Evolutionary conservation across 257 asterid genomes (phyloP).

Genomic region (Nicotiana tomentosiformis): DNA sequence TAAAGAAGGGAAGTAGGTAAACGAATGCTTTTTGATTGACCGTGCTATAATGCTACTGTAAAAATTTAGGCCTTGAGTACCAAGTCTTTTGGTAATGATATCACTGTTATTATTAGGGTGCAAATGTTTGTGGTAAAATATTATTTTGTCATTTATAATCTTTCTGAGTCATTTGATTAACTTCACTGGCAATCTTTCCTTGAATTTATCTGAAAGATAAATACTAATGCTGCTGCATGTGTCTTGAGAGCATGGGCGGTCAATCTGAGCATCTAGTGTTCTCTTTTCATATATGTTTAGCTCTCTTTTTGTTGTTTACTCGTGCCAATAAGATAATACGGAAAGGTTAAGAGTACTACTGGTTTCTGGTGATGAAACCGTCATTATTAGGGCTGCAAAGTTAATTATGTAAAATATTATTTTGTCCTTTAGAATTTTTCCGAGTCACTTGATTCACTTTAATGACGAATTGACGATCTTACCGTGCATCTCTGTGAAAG

Average conservation of each 20-base stretch:
- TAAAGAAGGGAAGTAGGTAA: constrained; percentile 99
- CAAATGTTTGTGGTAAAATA: background rate
- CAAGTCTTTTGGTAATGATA: constrained; percentile 25
- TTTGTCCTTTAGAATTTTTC: background rate
- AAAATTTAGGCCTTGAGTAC: constrained; percentile 32
- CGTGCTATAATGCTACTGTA: constrained; percentile 44
- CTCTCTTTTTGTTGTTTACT: no score
- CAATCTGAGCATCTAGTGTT: no score
- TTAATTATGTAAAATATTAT: no score
- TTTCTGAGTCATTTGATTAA: no score
- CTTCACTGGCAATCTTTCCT: no score
- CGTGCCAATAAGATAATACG: no score
- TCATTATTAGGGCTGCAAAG: background rate
- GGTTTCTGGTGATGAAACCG: background rate
- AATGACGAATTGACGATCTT: no score
- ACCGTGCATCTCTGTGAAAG: background rate
- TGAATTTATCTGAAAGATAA: no score
- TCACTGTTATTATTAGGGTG: constrained; percentile 28
- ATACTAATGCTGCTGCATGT: no score
- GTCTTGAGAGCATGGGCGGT: no score
- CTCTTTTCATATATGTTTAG: no score
- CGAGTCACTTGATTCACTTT: background rate
- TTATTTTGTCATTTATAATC: no score
- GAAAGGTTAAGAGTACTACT: background rate
- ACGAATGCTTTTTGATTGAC: constrained; percentile 79